Conservation (phyloP, 164 flowering plant species). For the Magnolia changhungtana region DNA sequence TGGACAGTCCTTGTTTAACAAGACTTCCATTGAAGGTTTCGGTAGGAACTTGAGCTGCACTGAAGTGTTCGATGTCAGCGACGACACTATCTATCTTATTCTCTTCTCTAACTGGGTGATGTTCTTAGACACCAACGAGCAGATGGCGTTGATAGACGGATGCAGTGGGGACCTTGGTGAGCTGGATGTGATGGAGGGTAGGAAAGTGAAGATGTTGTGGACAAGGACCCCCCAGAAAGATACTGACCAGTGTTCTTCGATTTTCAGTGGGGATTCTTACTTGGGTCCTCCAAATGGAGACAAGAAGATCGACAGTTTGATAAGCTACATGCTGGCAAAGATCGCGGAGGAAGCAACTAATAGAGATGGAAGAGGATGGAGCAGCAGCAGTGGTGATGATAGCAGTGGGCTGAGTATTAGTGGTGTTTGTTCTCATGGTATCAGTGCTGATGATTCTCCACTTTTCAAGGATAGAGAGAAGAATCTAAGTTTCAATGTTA, state of each 20-base stretch:
- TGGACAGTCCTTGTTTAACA: conserved; percentile 10
- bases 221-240: conserved; percentile 6
- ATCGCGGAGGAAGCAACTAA: conserved; percentile 16
- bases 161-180: too few species aligned
- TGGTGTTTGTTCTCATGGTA: neutral
- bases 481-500: conserved; percentile 15
- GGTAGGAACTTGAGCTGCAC: conserved; percentile 10
- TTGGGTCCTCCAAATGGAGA: conserved; percentile 18
- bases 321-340: conserved; percentile 11
- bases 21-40: conserved; percentile 1
- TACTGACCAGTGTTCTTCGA: conserved; percentile 9
- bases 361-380: conserved; percentile 20
- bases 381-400: neutral
- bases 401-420: neutral
- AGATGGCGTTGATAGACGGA: too few species aligned
- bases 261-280: neutral
- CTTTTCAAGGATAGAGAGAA: conserved; percentile 8
- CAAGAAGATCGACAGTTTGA: conserved; percentile 11
- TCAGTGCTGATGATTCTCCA: conserved; percentile 7
- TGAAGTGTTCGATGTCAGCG: conserved; percentile 5
- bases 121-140: neutral
- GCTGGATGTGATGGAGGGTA: neutral
- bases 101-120: conserved; percentile 9
- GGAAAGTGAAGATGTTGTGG: conserved; percentile 18
- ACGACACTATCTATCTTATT: conserved; percentile 11